Percentiles rank a stretch among this genome's conserved stretches.
Evolutionary conservation across 768 basidiomycete species (phyloP).

Genomic region (Clathrus columnatus): DNA sequence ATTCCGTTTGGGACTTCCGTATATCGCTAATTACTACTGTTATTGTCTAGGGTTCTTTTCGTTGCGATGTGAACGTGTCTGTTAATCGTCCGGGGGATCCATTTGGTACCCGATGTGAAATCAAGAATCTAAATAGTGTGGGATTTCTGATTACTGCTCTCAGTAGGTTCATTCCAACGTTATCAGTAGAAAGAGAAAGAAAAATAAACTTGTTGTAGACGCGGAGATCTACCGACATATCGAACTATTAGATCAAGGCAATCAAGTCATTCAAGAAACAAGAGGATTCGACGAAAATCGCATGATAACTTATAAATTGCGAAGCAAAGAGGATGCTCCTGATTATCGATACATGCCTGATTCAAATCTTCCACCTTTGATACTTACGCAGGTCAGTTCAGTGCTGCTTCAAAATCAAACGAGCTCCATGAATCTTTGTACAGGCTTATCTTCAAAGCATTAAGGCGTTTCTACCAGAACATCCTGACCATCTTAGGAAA

Average conservation of each 20-base stretch:
- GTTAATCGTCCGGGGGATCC: constrained; percentile 58
- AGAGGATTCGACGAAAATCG: constrained; percentile 80
- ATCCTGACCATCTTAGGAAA: constrained; percentile 54
- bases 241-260: constrained; percentile 35
- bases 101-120: constrained; percentile 78
- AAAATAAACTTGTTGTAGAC: constrained; percentile 32
- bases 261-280: constrained; percentile 69
- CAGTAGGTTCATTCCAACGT: constrained; percentile 36
- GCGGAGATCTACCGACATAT: constrained; percentile 80
- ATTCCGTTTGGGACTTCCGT: neutral
- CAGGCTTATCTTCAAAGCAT: constrained; percentile 58
- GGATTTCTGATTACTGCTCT: constrained; percentile 80
- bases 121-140: constrained; percentile 94
- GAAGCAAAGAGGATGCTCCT: constrained; percentile 88
- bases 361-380: constrained; percentile 75
- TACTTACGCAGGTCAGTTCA: constrained; percentile 39
- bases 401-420: neutral
- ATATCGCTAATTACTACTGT: too few relatives aligned
- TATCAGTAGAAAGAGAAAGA: neutral
- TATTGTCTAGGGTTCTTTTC: constrained; percentile 70
- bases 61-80: constrained; percentile 95
- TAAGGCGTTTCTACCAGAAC: constrained; percentile 53
- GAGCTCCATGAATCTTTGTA: neutral
- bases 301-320: constrained; percentile 70
- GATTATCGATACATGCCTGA: constrained; percentile 99